These are phyloP conservation scores for Begonia peltatifolia DNA, from an alignment of 306 rosid species.

Conservation along the genomic window DNA sequence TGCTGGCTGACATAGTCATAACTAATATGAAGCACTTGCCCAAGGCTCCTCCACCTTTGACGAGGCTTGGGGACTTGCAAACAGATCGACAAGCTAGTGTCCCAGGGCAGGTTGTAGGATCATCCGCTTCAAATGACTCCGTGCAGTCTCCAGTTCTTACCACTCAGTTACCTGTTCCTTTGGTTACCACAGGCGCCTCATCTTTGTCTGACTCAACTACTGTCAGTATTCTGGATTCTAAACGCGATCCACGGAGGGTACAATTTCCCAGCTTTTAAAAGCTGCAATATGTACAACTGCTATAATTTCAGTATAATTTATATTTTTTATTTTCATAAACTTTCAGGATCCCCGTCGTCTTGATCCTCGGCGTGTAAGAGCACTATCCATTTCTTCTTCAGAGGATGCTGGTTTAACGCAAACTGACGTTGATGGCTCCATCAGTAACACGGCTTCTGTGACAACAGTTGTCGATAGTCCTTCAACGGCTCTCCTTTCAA, in stretches of 20 bases:
- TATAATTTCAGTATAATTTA: background rate
- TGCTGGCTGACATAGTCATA: constrained; percentile 92
- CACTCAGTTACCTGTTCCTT: constrained; percentile 33
- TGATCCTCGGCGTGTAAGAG: constrained; percentile 72
- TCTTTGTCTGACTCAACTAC: constrained; percentile 36
- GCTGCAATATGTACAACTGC: constrained; percentile 1
- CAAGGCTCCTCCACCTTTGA: constrained; percentile 47
- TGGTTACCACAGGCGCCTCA: constrained; percentile 28
- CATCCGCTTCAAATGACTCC: constrained; percentile 39
- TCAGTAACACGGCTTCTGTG: constrained; percentile 33
- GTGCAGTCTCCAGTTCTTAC: constrained; percentile 43
- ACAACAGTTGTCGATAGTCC: constrained; percentile 22
- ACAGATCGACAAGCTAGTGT: constrained; percentile 33
- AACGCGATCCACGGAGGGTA: constrained; percentile 98
- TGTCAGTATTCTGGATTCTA: constrained; percentile 53
- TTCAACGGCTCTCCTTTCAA: constrained; percentile 24
- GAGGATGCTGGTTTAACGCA: constrained; percentile 39
- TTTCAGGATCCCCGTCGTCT: constrained; percentile 97
- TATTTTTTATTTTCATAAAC: constrained; percentile 3
- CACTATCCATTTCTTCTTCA: constrained; percentile 22
- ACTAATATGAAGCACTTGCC: constrained; percentile 96
- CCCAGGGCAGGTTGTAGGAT: constrained; percentile 28
- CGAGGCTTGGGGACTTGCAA: constrained; percentile 52
- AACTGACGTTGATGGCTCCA: constrained; percentile 41
- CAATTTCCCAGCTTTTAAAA: constrained; percentile 6